Evolutionary conservation across 2,329 filamentous ascomycete genomes (phyloP).

Genomic region (Diplocarpon mali): DNA sequence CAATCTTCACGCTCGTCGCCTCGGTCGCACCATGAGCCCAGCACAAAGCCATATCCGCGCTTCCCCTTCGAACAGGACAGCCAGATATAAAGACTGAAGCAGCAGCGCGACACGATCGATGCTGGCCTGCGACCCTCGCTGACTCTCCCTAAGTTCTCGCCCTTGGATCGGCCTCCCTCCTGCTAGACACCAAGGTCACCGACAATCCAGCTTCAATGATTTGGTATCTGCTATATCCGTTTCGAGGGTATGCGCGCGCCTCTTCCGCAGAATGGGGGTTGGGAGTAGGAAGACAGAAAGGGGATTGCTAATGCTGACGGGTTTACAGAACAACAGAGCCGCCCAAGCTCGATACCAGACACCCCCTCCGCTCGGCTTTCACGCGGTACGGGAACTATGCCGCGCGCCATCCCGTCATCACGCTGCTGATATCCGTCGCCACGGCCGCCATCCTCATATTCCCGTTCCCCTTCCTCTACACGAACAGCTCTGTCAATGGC

Average conservation of each 20-base stretch:
- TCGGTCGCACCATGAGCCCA: constrained; percentile 4
- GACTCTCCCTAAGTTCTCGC: constrained; percentile 14
- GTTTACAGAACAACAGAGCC: constrained; percentile 58
- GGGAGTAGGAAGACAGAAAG: neutral
- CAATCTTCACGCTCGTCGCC: too few relatives aligned
- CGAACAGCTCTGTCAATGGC: constrained; percentile 58
- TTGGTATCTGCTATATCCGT: constrained; percentile 67
- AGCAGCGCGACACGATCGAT: constrained; percentile 1
- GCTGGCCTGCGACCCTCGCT: constrained; percentile 9
- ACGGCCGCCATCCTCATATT: constrained; percentile 62
- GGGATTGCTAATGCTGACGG: constrained; percentile 10
- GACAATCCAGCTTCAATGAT: constrained; percentile 39
- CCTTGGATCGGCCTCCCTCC: constrained; percentile 8
- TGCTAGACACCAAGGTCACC: constrained; percentile 13
- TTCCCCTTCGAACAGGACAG: neutral
- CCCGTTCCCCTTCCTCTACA: constrained; percentile 65
- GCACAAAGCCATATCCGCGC: constrained; percentile 1
- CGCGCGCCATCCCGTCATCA: constrained; percentile 61
- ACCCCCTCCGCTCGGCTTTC: constrained; percentile 55
- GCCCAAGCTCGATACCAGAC: constrained; percentile 49
- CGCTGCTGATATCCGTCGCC: constrained; percentile 63
- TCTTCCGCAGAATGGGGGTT: neutral
- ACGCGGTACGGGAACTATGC: constrained; percentile 59
- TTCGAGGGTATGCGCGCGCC: constrained; percentile 51
- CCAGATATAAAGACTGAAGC: constrained; percentile 1